Percentiles rank a stretch among this genome's conserved stretches.
Conservation (phyloP, 1,284 basidiomycete genomes). For the Dichomitus squalens region DNA sequence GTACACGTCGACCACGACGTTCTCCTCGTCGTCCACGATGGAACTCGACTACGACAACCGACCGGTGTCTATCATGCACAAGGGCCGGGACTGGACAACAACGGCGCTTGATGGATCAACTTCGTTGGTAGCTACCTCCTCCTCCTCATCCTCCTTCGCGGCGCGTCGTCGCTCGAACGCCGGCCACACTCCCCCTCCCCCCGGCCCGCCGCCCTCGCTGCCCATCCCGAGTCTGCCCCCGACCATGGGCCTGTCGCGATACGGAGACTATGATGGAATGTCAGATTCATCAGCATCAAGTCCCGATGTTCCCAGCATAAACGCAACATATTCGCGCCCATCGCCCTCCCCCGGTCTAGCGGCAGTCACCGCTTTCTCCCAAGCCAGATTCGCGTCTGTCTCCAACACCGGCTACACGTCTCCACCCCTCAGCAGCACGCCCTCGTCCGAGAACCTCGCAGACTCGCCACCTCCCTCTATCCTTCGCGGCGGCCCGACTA, state of each 20-base stretch:
- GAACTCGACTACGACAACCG: conserved; percentile 55
- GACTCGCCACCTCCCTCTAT: conserved; percentile 51
- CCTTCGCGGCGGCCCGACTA: conserved; percentile 34
- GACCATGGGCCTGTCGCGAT: conserved; percentile 30
- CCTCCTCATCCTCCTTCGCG: conserved; percentile 33
- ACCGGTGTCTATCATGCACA: conserved; percentile 40
- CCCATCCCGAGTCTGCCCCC: conserved; percentile 69
- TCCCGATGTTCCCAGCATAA: conserved; percentile 25
- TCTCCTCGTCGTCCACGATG: conserved; percentile 39
- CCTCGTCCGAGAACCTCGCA: conserved; percentile 53
- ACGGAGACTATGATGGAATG: conserved; percentile 30
- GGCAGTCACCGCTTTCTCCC: conserved; percentile 62
- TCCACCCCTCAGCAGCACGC: conserved; percentile 33
- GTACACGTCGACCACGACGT: background rate
- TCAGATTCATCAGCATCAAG: conserved; percentile 25
- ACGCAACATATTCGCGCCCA: conserved; percentile 46
- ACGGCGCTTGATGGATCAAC: conserved; percentile 37
- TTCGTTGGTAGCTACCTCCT: conserved; percentile 35
- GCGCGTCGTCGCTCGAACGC: conserved; percentile 67
- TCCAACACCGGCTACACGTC: conserved; percentile 32
- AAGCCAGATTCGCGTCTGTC: conserved; percentile 49
- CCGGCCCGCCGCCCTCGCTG: conserved; percentile 71
- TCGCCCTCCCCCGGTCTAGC: conserved; percentile 55
- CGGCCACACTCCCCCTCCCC: conserved; percentile 63
- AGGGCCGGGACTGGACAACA: conserved; percentile 49